A percentile compares a stretch with the other conserved stretches of the same genome.
These are phyloP conservation scores for Colletotrichum endophyticum DNA, from an alignment of 2,329 filamentous ascomycete species.

Conservation along the genomic window DNA sequence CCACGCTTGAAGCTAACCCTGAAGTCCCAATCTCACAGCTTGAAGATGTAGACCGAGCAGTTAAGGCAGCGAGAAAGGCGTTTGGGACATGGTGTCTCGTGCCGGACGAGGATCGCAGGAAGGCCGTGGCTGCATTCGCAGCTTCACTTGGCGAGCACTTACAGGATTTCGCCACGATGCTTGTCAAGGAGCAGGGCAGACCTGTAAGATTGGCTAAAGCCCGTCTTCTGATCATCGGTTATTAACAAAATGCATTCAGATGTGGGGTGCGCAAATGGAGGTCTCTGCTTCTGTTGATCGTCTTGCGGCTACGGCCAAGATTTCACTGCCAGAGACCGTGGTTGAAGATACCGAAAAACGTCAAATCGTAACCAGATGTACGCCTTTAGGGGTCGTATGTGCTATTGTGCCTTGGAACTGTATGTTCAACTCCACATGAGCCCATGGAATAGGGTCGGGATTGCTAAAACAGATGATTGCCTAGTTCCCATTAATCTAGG, in stretches of 20 bases:
- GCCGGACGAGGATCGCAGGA: neutral
- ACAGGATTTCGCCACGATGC: neutral
- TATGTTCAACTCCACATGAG: rapidly evolving
- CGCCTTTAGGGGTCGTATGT: neutral
- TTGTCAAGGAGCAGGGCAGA: neutral
- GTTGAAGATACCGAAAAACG: neutral
- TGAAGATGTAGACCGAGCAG: neutral
- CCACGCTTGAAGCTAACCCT: neutral
- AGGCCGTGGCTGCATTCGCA: neutral
- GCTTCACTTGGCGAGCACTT: neutral
- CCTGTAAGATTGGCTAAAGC: neutral
- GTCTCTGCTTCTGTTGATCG: neutral
- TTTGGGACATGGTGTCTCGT: neutral
- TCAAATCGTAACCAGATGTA: neutral
- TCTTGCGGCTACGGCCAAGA: neutral
- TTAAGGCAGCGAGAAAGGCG: neutral
- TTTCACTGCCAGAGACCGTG: neutral
- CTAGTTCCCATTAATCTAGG: neutral
- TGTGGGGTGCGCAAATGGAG: neutral
- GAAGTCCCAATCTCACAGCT: neutral
- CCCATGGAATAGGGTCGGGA: neutral
- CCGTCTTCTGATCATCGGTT: rapidly evolving
- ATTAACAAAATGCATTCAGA: neutral
- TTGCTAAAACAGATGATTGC: neutral
- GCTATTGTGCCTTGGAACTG: neutral